These are phyloP conservation scores for Sorghum bicolor DNA, from an alignment of 176 grass and related monocot genomes.

Conservation along the genomic window DNA sequence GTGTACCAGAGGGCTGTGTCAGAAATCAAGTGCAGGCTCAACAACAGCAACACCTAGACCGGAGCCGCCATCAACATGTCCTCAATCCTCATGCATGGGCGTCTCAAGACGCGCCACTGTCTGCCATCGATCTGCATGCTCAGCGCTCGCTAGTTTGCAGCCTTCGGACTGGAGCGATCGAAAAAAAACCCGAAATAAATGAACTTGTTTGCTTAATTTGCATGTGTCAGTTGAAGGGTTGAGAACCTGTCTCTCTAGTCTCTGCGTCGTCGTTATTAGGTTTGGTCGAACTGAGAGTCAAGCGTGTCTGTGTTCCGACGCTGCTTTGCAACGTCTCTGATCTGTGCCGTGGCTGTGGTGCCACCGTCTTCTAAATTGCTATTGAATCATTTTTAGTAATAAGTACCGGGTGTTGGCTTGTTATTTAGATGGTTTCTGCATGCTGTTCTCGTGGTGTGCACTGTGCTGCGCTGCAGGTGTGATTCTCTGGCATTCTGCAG, in stretches of 20 bases:
- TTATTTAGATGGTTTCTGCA: neutral
- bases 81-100: too few species aligned
- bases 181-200: neutral
- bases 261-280: too few species aligned
- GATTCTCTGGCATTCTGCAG: too few species aligned
- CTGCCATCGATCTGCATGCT: neutral
- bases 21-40: slow-evolving; percentile 63
- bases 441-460: neutral
- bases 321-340: too few species aligned
- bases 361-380: neutral
- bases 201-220: neutral
- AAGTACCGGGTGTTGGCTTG: neutral
- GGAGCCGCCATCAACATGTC: neutral
- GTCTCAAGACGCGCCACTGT: neutral
- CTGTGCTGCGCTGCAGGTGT: neutral
- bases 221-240: neutral
- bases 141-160: neutral
- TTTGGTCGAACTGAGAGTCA: too few species aligned
- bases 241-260: neutral
- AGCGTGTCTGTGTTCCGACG: too few species aligned
- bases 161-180: neutral
- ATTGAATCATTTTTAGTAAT: neutral
- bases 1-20: slow-evolving; percentile 52
- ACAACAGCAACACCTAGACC: neutral
- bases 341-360: too few species aligned